Base-by-base conservation (phyloP, 2,329 filamentous ascomycete species). In the Geosmithia flava region DNA sequence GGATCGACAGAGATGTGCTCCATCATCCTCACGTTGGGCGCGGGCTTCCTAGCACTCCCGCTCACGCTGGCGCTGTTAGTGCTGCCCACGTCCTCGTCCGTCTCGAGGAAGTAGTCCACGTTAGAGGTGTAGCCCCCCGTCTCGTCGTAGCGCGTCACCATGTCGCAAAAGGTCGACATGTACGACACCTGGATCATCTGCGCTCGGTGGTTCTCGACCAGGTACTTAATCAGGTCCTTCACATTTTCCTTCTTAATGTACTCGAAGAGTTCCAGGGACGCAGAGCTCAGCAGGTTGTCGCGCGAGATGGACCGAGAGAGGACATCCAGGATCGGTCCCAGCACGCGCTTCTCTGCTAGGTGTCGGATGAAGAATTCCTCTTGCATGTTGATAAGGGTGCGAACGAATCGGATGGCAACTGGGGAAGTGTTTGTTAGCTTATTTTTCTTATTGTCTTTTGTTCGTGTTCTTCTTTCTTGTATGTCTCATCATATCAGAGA, bases 361-460 rank as follows among this genome's bases (percentile, higher is more conserved):
- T 95, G 84, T 48, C 83, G 84, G 58, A 88, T 83, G 62, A 96
- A 95, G 56, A 93, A 95, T 48, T 94, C 88, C 60, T 97, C 91
- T 58, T 93, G 84, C 39, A 95, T 74, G 44, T 82, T 81, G 50
- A 96, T 77, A 51, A 95, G 78, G 43, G 86, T 87, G 33, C 91
- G 85, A 69, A 97, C 91, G 68, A 95, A 96, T 61, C 95, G 93
- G 55, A 98, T 77, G 6, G 90, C 87, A 57, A 88, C 87, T 90
- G 49, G 3, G 20, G 30, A 37, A 8, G 23, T 20, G 2, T 10
- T 20, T 10, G 42, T 44, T 20, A 44, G 42, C 10, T 20, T 16
- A 44, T 3, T 42, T 10, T 20, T 19, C 33, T 16, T 6, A 44
- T 23, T 23, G 33, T 37, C 33, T 37, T 37, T 37, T 13, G 5